Conservation (phyloP, 1,139 yeast genomes). For the Candida sanyaensis region DNA sequence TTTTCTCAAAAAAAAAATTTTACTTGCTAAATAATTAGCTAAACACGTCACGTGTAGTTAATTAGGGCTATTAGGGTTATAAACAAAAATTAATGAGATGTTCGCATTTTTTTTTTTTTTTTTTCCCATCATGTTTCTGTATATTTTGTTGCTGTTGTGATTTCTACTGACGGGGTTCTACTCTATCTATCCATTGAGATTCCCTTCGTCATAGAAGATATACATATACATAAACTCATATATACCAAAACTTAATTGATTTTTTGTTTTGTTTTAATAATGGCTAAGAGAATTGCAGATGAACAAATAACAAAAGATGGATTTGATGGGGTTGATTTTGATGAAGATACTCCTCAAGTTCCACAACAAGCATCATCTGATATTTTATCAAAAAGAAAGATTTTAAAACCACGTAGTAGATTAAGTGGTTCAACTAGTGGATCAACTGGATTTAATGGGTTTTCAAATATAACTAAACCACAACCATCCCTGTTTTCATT, state of each 20-base stretch:
- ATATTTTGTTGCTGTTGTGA: slow-evolving; percentile 1
- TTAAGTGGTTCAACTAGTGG: slow-evolving; percentile 8
- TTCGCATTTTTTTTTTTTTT: neutral
- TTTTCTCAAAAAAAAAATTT: neutral
- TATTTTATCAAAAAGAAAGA: slow-evolving; percentile 67
- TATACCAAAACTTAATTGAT: too few species aligned
- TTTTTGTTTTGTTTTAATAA: too few species aligned
- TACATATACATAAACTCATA: too few species aligned
- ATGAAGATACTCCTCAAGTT: slow-evolving; percentile 25
- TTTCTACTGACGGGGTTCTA: neutral
- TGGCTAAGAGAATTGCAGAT: slow-evolving; percentile 72
- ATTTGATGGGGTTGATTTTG: slow-evolving; percentile 25
- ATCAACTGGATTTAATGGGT: slow-evolving; percentile 12
- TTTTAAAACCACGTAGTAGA: slow-evolving; percentile 56
- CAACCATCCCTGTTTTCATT: neutral
- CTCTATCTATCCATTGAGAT: too few species aligned
- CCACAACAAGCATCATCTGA: slow-evolving; percentile 55
- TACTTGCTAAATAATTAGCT: neutral
- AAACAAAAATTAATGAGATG: too few species aligned
- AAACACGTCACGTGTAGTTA: slow-evolving; percentile 1
- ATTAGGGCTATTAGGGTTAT: slow-evolving; percentile 7
- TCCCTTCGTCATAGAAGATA: too few species aligned
- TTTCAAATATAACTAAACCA: slow-evolving; percentile 4
- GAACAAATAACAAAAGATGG: slow-evolving; percentile 56
- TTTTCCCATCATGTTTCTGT: neutral